Conservation (phyloP, 2,329 filamentous ascomycete species). For the Lasiodiplodia citricola region DNA sequence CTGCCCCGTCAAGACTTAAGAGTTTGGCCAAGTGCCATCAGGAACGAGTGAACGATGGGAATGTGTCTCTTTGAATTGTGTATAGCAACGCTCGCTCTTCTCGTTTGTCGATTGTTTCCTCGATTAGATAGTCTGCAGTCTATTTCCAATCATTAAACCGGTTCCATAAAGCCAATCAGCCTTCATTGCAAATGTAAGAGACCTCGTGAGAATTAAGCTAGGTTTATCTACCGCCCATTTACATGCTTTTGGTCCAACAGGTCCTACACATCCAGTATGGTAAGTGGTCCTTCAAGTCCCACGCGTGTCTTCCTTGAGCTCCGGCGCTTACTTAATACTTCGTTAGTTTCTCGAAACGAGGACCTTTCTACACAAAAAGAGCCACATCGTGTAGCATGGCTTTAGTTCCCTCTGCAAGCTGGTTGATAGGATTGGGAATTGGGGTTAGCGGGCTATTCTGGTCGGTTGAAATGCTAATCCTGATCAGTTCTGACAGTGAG, state of each 20-base stretch:
- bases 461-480: constrained; percentile 2
- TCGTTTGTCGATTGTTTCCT: too few relatives aligned
- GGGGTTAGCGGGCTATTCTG: constrained; percentile 21
- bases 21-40: too few relatives aligned
- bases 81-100: too few relatives aligned
- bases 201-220: too few relatives aligned
- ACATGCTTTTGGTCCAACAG: neutral
- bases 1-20: too few relatives aligned
- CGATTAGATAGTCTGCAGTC: too few relatives aligned
- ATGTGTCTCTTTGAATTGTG: too few relatives aligned
- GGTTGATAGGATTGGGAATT: constrained; percentile 2
- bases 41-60: too few relatives aligned
- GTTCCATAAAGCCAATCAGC: too few relatives aligned
- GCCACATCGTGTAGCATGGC: constrained; percentile 3
- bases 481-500: constrained; percentile 5
- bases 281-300: neutral
- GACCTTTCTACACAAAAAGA: neutral
- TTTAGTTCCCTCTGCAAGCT: constrained; percentile 7
- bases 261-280: neutral
- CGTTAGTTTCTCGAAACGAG: constrained; percentile 5
- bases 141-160: too few relatives aligned
- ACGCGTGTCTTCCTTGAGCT: constrained; percentile 25
- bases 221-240: too few relatives aligned
- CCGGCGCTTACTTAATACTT: constrained; percentile 24
- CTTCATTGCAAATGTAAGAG: too few relatives aligned